phyloP scores from a whole-genome alignment of 2,329 filamentous ascomycete species.

The Seiridium unicorne region DNA sequence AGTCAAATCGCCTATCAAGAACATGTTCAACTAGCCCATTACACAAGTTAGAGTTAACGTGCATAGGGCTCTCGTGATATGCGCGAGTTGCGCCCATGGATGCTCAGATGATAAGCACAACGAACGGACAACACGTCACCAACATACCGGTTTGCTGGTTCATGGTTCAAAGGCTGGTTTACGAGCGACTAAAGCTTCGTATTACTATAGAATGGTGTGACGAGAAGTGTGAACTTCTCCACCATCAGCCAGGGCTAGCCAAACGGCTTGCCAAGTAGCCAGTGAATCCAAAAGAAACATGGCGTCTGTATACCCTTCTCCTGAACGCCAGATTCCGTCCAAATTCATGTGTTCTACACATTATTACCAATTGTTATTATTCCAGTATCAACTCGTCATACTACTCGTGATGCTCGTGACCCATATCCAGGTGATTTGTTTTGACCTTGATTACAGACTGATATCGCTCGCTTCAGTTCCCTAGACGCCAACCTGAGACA shows the following conservation, averaged over 20 bases:
- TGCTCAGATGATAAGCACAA: too few relatives aligned
- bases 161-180: too few relatives aligned
- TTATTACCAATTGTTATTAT: neutral
- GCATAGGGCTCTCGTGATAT: too few relatives aligned
- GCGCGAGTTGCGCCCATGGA: too few relatives aligned
- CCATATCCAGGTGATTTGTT: neutral
- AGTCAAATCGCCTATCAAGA: too few relatives aligned
- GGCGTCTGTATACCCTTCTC: neutral
- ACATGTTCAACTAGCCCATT: too few relatives aligned
- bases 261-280: neutral
- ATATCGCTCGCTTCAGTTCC: neutral
- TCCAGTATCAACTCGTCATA: too few relatives aligned
- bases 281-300: neutral
- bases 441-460: neutral
- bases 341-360: neutral
- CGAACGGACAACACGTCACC: too few relatives aligned
- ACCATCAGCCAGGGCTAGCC: neutral
- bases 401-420: neutral
- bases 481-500: constrained; percentile 56
- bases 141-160: too few relatives aligned
- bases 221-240: too few relatives aligned
- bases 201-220: neutral
- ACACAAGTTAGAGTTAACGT: too few relatives aligned
- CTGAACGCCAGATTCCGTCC: neutral
- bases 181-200: too few relatives aligned